Conservation (phyloP, 2,329 filamentous ascomycete species). For the Mollisiaceae sp. region DNA sequence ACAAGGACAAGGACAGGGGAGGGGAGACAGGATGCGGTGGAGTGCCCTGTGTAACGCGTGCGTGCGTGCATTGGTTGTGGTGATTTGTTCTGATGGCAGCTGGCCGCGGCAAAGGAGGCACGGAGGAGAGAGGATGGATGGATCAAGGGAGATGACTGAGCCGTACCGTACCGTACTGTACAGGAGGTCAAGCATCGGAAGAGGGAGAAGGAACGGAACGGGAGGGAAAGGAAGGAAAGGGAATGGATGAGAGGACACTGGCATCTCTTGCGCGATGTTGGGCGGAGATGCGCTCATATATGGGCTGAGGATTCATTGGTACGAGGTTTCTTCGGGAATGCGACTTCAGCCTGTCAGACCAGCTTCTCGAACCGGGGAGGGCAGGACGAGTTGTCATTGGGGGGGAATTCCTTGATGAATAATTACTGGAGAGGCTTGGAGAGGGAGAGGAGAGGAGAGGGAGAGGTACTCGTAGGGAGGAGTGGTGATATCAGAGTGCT, state of each 20-base stretch:
- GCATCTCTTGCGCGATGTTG: conserved; percentile 4
- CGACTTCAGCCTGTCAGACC: too few relatives aligned
- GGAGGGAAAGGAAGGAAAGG: not conserved
- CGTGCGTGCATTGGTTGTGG: not conserved
- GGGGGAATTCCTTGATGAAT: not conserved
- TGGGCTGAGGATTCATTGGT: not conserved
- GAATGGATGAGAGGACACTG: not conserved
- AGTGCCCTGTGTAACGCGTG: too few relatives aligned
- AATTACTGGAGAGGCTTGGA: too few relatives aligned
- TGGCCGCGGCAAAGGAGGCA: too few relatives aligned
- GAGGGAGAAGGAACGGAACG: not conserved
- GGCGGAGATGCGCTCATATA: conserved; percentile 2
- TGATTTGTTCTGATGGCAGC: not conserved
- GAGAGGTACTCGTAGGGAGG: too few relatives aligned
- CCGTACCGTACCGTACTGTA: too few relatives aligned
- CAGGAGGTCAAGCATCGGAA: too few relatives aligned
- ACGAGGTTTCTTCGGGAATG: too few relatives aligned
- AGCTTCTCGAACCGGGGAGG: too few relatives aligned
- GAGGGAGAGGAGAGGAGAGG: too few relatives aligned
- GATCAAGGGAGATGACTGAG: not conserved
- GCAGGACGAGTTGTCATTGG: not conserved
- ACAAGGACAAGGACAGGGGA: too few relatives aligned
- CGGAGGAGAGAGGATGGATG: not conserved
- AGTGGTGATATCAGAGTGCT: conserved; percentile 3
- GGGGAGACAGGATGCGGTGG: too few relatives aligned